Conservation (phyloP, 805 yeast species). For the Lipomyces yamanashiensis region DNA sequence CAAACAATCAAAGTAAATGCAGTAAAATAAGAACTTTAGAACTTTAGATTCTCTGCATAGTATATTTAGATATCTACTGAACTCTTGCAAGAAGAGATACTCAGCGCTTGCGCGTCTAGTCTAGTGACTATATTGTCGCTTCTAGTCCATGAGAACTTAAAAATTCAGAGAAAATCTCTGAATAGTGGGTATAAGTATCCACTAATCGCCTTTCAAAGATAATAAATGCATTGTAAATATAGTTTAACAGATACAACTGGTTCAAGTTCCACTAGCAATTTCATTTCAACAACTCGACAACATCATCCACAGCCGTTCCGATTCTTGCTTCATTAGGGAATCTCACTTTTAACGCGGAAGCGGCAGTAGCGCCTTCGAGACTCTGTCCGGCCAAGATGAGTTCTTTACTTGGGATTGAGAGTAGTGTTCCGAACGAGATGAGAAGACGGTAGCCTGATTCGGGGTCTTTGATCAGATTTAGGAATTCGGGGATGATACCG, state of each 20-base stretch:
- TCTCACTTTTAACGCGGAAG: conserved; percentile 11
- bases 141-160: too few species aligned
- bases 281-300: conserved; percentile 13
- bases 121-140: too few species aligned
- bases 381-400: conserved; percentile 28
- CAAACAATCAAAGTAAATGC: too few species aligned
- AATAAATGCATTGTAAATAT: too few species aligned
- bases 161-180: too few species aligned
- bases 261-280: neutral
- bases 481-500: conserved; percentile 45
- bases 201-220: too few species aligned
- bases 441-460: conserved; percentile 72
- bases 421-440: conserved; percentile 66
- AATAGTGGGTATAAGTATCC: too few species aligned
- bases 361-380: conserved; percentile 20
- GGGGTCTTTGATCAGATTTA: conserved; percentile 48
- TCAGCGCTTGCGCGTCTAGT: too few species aligned
- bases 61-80: too few species aligned
- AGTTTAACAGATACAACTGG: neutral
- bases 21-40: too few species aligned
- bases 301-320: conserved; percentile 22
- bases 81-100: too few species aligned
- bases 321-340: conserved; percentile 19
- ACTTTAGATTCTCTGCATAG: too few species aligned
- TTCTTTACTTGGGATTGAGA: conserved; percentile 35